Percentiles rank a stretch among this genome's conserved stretches.
Evolutionary conservation across 2,329 filamentous ascomycete genomes (phyloP).

Genomic region (Hypoxylon sp.): DNA sequence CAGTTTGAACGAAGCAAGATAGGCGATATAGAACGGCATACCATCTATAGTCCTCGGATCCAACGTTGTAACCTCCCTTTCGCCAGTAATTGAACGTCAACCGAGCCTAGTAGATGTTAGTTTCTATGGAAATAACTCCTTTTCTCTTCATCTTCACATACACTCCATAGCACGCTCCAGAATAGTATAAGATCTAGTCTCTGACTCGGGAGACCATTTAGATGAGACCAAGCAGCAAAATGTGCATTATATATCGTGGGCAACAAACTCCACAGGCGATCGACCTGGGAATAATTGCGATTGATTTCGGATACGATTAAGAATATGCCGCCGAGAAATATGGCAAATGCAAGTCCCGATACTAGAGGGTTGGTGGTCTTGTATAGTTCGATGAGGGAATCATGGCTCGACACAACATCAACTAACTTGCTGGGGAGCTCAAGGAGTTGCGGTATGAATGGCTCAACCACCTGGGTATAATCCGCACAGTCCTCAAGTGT

Average conservation of each 20-base stretch:
- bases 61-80: conserved; percentile 87
- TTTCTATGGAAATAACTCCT: conserved; percentile 31
- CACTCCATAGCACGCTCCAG: conserved; percentile 81
- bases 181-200: conserved; percentile 77
- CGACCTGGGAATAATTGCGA: conserved; percentile 95
- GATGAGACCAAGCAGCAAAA: conserved; percentile 81
- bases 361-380: conserved; percentile 86
- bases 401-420: conserved; percentile 65
- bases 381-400: conserved; percentile 76
- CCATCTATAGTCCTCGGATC: conserved; percentile 96
- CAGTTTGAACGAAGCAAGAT: not conserved
- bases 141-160: conserved; percentile 53
- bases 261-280: conserved; percentile 89
- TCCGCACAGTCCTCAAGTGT: conserved; percentile 78
- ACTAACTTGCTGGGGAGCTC: conserved; percentile 72
- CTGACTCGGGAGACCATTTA: conserved; percentile 74
- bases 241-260: conserved; percentile 88
- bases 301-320: conserved; percentile 84
- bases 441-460: conserved; percentile 75
- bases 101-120: conserved; percentile 62
- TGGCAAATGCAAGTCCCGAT: conserved; percentile 74
- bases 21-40: conserved; percentile 39
- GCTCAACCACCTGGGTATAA: conserved; percentile 76
- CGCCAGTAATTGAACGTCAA: conserved; percentile 98
- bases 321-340: conserved; percentile 76